Percentiles rank a stretch among this genome's conserved stretches.
Conservation (phyloP, 306 rosid genomes). For the Casuarina cunninghamiana region DNA sequence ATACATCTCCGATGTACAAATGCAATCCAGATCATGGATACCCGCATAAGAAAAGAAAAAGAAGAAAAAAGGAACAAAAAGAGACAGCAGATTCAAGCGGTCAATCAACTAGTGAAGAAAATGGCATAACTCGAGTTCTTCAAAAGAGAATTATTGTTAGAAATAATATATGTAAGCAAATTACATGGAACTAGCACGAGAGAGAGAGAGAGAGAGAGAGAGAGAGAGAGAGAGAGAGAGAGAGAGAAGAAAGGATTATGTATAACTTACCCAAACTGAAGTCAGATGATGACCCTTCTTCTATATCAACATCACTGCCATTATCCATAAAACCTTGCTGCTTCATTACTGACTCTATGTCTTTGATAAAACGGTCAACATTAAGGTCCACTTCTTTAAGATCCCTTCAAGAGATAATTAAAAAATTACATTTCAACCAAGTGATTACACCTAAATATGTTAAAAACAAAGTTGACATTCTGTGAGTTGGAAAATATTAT, state of each 20-base stretch:
- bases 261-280: constrained; percentile 69
- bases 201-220: background rate
- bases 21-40: background rate
- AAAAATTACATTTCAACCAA: constrained; percentile 27
- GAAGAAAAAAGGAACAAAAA: background rate
- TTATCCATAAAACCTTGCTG: constrained; percentile 45
- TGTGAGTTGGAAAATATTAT: background rate
- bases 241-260: background rate
- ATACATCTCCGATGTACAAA: background rate
- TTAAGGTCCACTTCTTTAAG: constrained; percentile 74
- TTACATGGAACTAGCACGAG: background rate
- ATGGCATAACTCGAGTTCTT: background rate
- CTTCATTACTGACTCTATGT: constrained; percentile 76
- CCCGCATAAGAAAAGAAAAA: background rate
- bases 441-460: background rate
- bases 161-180: background rate
- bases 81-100: background rate
- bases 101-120: background rate
- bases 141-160: background rate
- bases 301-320: constrained; percentile 41
- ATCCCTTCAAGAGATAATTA: constrained; percentile 50
- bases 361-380: constrained; percentile 67
- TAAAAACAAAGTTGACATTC: constrained; percentile 5
- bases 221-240: background rate
- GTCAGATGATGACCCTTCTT: constrained; percentile 78